Evolutionary conservation across 495 filamentous ascomycete genomes (phyloP).

Genomic region (Xylaria cubensis): DNA sequence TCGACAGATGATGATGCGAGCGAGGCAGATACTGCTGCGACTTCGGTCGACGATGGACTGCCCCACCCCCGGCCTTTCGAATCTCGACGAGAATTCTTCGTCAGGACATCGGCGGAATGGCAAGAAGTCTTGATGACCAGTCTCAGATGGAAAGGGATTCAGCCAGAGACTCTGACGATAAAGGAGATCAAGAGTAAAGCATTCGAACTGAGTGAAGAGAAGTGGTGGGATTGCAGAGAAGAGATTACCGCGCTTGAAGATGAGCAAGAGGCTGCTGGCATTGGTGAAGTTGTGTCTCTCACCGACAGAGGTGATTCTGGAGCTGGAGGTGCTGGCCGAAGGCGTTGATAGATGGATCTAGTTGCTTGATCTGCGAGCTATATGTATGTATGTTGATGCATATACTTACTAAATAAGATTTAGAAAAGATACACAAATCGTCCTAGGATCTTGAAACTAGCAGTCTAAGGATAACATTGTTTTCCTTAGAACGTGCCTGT

Average conservation of each 20-base stretch:
- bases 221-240: conserved; percentile 98
- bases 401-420: neutral
- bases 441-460: neutral
- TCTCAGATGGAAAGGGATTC: conserved; percentile 63
- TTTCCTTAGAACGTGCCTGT: no score
- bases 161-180: conserved; percentile 68
- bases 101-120: conserved; percentile 86
- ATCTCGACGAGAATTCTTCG: conserved; percentile 88
- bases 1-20: conserved; percentile 54
- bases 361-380: neutral
- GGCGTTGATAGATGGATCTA: conserved; percentile 50
- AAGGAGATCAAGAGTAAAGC: conserved; percentile 92
- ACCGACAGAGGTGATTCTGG: conserved; percentile 67
- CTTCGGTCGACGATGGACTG: conserved; percentile 61
- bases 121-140: conserved; percentile 80
- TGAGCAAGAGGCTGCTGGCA: conserved; percentile 94
- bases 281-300: conserved; percentile 91
- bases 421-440: neutral
- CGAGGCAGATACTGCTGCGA: conserved; percentile 51
- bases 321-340: conserved; percentile 63
- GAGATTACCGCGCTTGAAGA: conserved; percentile 93
- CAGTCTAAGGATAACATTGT: neutral
- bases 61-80: conserved; percentile 82
- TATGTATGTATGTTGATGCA: neutral
- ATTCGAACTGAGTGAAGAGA: conserved; percentile 88